Evolutionary conservation across 139 green algal genomes (phyloP).

Genomic region (Chlamydomonas incerta): DNA sequence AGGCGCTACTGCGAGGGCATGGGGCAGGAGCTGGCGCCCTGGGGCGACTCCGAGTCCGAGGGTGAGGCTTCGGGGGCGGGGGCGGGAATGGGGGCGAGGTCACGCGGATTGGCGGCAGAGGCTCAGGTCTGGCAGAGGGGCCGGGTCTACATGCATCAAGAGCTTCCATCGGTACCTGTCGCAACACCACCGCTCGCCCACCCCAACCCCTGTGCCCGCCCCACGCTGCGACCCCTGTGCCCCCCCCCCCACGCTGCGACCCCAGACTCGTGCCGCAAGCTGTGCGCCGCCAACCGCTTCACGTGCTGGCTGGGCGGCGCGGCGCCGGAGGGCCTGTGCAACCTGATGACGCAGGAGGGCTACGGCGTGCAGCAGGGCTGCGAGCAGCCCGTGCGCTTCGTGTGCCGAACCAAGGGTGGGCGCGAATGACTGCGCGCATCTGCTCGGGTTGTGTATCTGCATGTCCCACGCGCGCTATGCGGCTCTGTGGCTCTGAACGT

Average conservation of each 20-base stretch:
- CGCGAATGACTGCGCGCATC: too few species aligned
- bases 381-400: neutral
- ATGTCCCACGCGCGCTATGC: too few species aligned
- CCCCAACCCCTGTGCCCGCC: neutral
- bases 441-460: too few species aligned
- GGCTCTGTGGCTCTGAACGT: too few species aligned
- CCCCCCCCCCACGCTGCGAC: too few species aligned
- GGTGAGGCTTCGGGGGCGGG: neutral
- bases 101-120: too few species aligned
- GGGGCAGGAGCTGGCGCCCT: neutral
- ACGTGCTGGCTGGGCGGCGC: neutral
- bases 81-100: too few species aligned
- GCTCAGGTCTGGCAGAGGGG: too few species aligned
- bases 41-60: neutral
- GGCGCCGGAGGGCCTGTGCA: neutral
- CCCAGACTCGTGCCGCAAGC: neutral
- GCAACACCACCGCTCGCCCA: too few species aligned
- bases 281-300: neutral
- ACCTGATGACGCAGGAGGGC: neutral
- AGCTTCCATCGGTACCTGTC: too few species aligned
- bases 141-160: too few species aligned
- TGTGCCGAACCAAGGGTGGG: slow-evolving; percentile 7
- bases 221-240: too few species aligned
- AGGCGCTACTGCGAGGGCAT: neutral
- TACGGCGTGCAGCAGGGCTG: neutral